phyloP scores from a whole-genome alignment of 352 stramenopile genomes.

The Aphanomyces invadans region DNA sequence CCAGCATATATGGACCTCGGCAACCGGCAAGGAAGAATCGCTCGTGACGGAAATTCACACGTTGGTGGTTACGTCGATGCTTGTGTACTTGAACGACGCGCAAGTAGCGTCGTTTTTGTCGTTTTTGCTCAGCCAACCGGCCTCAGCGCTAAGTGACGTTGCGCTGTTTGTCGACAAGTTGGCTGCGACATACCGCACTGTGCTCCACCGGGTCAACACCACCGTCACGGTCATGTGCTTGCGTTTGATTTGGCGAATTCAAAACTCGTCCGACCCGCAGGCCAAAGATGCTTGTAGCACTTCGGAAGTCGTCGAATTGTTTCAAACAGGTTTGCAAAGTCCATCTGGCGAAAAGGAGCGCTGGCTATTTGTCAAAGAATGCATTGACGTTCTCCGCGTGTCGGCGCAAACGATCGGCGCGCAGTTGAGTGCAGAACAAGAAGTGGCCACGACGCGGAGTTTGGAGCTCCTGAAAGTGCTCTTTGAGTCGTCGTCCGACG shows the following conservation, averaged over 20 bases:
- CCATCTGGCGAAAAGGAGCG: not conserved
- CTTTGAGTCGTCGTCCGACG: conserved; percentile 66
- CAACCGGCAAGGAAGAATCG: conserved; percentile 76
- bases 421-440: not conserved
- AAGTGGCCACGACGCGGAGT: conserved; percentile 4
- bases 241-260: conserved; percentile 76
- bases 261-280: conserved; percentile 25
- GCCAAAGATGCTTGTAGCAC: conserved; percentile 33
- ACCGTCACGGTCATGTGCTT: conserved; percentile 59
- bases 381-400: not conserved
- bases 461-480: conserved; percentile 72
- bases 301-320: conserved; percentile 55
- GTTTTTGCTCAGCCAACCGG: conserved; percentile 40
- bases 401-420: not conserved
- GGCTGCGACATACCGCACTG: conserved; percentile 49
- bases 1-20: conserved; percentile 74
- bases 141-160: conserved; percentile 23
- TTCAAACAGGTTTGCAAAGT: conserved; percentile 3
- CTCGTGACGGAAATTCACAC: conserved; percentile 79
- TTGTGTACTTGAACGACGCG: conserved; percentile 59
- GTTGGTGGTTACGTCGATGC: conserved; percentile 58
- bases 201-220: conserved; percentile 59
- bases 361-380: conserved; percentile 14
- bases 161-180: conserved; percentile 76
- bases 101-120: conserved; percentile 64